A percentile compares a stretch with the other conserved stretches of the same genome.
phyloP scores from a whole-genome alignment of 2,329 filamentous ascomycete species.

The Tolypocladium tropicale region DNA sequence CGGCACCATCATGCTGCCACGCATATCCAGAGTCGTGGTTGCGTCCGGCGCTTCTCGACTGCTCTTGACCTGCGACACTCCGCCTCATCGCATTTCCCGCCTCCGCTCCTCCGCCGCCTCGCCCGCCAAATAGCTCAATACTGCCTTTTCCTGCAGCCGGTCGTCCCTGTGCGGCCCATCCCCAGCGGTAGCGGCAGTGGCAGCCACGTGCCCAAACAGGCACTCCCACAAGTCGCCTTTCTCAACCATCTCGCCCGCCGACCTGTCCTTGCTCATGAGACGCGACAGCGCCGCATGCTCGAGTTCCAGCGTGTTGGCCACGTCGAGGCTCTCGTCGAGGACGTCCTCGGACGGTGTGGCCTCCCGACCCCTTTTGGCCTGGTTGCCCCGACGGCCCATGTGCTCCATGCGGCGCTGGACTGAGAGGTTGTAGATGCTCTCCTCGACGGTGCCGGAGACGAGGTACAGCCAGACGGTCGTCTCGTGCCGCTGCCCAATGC shows the following conservation, averaged over 20 bases:
- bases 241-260: constrained; percentile 69
- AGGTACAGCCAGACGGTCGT: constrained; percentile 96
- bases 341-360: constrained; percentile 26
- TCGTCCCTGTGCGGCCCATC: constrained; percentile 12
- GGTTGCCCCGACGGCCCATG: constrained; percentile 39
- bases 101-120: constrained; percentile 32
- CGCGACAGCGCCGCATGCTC: constrained; percentile 61
- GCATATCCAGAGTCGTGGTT: too few relatives aligned
- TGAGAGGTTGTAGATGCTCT: constrained; percentile 82
- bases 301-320: constrained; percentile 75
- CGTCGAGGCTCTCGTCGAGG: constrained; percentile 58
- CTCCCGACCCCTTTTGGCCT: constrained; percentile 31
- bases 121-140: constrained; percentile 32
- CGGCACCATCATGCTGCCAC: too few relatives aligned
- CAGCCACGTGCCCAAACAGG: constrained; percentile 56
- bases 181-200: constrained; percentile 20
- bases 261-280: constrained; percentile 58
- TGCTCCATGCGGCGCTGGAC: constrained; percentile 71
- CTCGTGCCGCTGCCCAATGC: constrained; percentile 79
- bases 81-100: not conserved
- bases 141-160: constrained; percentile 20
- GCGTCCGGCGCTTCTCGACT: too few relatives aligned
- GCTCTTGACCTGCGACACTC: too few relatives aligned
- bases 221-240: constrained; percentile 81
- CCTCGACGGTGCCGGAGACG: constrained; percentile 82